Evolutionary conservation across 805 yeast genomes (phyloP).

Genomic region (Torulaspora delbrueckii): DNA sequence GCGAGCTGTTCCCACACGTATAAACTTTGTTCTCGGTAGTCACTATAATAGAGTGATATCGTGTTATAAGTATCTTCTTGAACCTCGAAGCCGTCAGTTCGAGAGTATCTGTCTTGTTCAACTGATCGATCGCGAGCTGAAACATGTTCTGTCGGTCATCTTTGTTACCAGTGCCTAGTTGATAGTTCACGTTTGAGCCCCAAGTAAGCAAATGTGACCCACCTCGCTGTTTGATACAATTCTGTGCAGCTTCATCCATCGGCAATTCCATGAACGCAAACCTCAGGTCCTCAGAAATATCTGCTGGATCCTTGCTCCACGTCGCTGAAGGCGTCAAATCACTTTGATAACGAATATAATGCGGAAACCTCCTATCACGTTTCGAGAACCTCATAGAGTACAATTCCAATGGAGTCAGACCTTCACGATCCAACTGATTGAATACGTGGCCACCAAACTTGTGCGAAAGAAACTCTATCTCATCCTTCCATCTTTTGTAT

Average conservation of each 20-base stretch:
- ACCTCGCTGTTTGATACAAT: constrained; percentile 36
- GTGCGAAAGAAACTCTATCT: constrained; percentile 20
- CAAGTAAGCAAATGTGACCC: constrained; percentile 56
- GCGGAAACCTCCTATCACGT: constrained; percentile 11
- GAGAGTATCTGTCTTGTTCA: constrained; percentile 7
- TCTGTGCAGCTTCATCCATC: neutral
- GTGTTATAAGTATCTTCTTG: constrained; percentile 50
- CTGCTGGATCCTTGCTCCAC: constrained; percentile 5
- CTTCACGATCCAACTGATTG: constrained; percentile 60
- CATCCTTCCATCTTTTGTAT: constrained; percentile 28
- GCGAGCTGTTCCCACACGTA: constrained; percentile 61
- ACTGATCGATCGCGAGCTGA: constrained; percentile 35
- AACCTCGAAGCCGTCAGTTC: constrained; percentile 31
- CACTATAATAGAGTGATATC: constrained; percentile 57
- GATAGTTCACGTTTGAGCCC: constrained; percentile 60
- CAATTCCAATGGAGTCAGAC: constrained; percentile 68
- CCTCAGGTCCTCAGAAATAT: neutral
- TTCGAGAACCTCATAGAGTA: constrained; percentile 27
- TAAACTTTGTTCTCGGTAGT: constrained; percentile 51
- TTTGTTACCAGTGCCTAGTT: constrained; percentile 62
- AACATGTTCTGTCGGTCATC: constrained; percentile 46
- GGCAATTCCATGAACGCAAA: constrained; percentile 10
- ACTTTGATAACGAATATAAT: constrained; percentile 7
- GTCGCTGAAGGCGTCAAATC: constrained; percentile 3
- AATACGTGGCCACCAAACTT: constrained; percentile 30